These are phyloP conservation scores for Pythium scleroteichum DNA, from an alignment of 352 stramenopile species.

Conservation along the genomic window DNA sequence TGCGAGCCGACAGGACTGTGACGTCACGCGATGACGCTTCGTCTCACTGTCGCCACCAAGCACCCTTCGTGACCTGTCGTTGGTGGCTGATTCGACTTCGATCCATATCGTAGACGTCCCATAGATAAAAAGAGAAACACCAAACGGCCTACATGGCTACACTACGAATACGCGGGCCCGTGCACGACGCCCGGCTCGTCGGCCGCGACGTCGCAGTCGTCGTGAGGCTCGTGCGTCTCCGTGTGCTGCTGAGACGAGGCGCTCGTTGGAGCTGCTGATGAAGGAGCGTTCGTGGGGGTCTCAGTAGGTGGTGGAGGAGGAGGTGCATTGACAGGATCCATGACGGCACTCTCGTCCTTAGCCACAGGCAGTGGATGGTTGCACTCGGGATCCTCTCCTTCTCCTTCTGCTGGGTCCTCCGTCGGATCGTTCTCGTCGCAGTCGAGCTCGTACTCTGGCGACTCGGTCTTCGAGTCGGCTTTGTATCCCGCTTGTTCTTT, in stretches of 20 bases:
- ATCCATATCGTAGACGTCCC: not conserved
- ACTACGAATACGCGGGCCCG: not conserved
- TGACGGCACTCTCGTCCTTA: not conserved
- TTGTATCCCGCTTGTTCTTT: not conserved
- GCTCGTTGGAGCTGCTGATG: not conserved
- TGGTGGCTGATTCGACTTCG: not conserved
- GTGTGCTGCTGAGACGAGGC: not conserved
- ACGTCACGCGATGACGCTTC: not conserved
- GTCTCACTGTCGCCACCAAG: too few relatives aligned
- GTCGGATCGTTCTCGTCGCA: slow-evolving; percentile 6
- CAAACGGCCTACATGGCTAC: not conserved
- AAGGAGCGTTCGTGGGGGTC: not conserved
- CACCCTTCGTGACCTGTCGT: not conserved
- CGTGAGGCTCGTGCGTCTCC: too few relatives aligned
- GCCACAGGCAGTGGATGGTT: not conserved
- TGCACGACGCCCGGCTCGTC: not conserved
- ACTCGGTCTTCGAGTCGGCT: not conserved
- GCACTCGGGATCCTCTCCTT: not conserved
- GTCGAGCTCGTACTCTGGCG: slow-evolving; percentile 1
- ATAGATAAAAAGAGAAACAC: too few relatives aligned
- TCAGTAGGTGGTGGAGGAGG: not conserved
- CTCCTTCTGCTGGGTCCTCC: not conserved
- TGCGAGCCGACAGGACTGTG: not conserved
- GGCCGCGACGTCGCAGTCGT: not conserved
- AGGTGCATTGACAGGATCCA: not conserved